A percentile compares a stretch with the other conserved stretches of the same genome.
phyloP scores from a whole-genome alignment of 2,329 filamentous ascomycete genomes.

The Daldinia sp. region DNA sequence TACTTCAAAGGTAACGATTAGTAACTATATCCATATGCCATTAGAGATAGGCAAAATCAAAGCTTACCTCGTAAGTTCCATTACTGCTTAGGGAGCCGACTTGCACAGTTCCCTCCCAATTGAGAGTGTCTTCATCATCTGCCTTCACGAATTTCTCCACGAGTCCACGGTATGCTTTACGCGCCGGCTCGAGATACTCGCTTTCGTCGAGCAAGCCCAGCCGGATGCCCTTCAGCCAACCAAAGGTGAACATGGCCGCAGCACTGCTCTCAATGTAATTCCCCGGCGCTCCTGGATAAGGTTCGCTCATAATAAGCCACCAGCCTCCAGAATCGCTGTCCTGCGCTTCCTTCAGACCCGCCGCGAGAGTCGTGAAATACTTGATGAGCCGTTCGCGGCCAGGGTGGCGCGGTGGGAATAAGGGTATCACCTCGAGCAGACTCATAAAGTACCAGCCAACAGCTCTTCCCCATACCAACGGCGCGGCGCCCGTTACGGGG shows the following conservation, averaged over 20 bases:
- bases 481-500: conserved; percentile 60
- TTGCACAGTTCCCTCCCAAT: conserved; percentile 64
- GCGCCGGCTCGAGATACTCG: conserved; percentile 54
- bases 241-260: conserved; percentile 69
- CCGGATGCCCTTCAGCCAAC: conserved; percentile 61
- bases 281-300: conserved; percentile 59
- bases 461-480: conserved; percentile 64
- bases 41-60: neutral
- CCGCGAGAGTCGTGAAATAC: conserved; percentile 58
- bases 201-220: conserved; percentile 52
- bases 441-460: conserved; percentile 64
- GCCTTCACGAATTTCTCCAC: conserved; percentile 59
- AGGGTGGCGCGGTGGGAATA: conserved; percentile 54
- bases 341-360: conserved; percentile 57
- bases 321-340: conserved; percentile 63
- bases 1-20: conserved; percentile 50
- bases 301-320: conserved; percentile 68
- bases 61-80: conserved; percentile 62
- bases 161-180: conserved; percentile 60
- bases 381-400: conserved; percentile 54
- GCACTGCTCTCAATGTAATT: conserved; percentile 73
- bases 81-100: conserved; percentile 63
- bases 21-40: neutral
- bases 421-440: conserved; percentile 61
- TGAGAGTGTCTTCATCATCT: conserved; percentile 60